A percentile compares a stretch with the other conserved stretches of the same genome.
Conservation (phyloP, 805 yeast genomes). For the Komagataella pastoris region DNA sequence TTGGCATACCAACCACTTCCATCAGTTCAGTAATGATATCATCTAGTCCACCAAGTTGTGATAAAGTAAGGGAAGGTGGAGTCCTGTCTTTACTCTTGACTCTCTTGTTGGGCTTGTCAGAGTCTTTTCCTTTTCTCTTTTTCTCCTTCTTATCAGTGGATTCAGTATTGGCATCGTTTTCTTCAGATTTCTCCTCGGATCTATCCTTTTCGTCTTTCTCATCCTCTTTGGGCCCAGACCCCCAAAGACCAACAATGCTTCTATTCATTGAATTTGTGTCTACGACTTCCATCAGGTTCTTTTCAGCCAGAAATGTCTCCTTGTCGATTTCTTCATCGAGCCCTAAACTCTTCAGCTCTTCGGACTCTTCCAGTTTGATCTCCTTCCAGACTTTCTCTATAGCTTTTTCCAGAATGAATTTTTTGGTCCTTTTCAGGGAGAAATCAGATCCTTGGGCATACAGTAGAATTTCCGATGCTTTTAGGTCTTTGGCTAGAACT, state of each 20-base stretch:
- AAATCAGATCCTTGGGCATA: constrained; percentile 50
- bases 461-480: constrained; percentile 37
- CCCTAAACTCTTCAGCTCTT: constrained; percentile 30
- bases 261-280: constrained; percentile 66
- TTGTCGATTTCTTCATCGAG: constrained; percentile 9
- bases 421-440: constrained; percentile 33
- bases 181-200: constrained; percentile 4
- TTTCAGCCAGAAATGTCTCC: constrained; percentile 14
- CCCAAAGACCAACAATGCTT: constrained; percentile 66
- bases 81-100: constrained; percentile 39
- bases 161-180: constrained; percentile 2
- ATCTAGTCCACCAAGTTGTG: constrained; percentile 83
- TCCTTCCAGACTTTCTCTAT: constrained; percentile 30
- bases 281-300: constrained; percentile 48
- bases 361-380: constrained; percentile 47
- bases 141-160: constrained; percentile 24
- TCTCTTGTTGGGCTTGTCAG: constrained; percentile 11
- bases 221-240: constrained; percentile 9
- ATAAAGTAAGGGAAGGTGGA: constrained; percentile 55
- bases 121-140: constrained; percentile 37
- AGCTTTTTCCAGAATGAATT: constrained; percentile 36
- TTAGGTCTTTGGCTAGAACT: constrained; percentile 51
- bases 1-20: constrained; percentile 87
- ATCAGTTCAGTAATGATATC: constrained; percentile 71
- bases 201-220: constrained; percentile 3